phyloP scores from a whole-genome alignment of 768 basidiomycete genomes.

The Rhizopogon rudus region DNA sequence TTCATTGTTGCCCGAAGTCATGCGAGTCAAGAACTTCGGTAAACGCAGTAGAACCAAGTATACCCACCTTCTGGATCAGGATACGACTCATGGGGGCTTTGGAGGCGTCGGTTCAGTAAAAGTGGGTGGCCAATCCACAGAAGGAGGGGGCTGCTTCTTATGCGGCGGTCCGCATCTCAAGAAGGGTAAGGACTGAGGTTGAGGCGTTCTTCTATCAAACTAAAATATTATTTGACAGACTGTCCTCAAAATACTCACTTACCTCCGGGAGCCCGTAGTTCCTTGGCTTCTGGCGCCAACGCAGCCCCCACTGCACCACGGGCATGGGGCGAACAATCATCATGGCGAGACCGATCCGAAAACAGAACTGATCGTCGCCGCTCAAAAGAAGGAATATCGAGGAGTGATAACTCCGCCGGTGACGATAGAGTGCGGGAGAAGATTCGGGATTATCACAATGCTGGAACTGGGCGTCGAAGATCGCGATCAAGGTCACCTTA shows the following conservation, averaged over 20 bases:
- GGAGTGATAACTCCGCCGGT: conserved; percentile 18
- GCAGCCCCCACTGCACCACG: conserved; percentile 24
- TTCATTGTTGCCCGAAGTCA: conserved; percentile 84
- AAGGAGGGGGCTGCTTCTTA: conserved; percentile 77
- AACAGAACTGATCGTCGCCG: conserved; percentile 19
- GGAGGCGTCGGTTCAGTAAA: conserved; percentile 53
- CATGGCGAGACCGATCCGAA: conserved; percentile 33
- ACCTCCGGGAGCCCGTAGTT: conserved; percentile 23
- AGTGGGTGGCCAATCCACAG: conserved; percentile 48
- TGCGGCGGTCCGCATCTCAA: conserved; percentile 95
- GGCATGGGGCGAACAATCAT: conserved; percentile 27
- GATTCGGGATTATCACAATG: conserved; percentile 12
- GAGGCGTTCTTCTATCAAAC: conserved; percentile 1
- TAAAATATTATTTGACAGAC: conserved; percentile 25
- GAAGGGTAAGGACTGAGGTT: conserved; percentile 50
- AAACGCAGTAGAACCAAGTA: conserved; percentile 93
- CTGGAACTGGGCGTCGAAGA: conserved; percentile 15
- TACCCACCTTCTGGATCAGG: conserved; percentile 92
- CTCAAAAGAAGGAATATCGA: conserved; percentile 17
- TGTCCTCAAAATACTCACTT: conserved; percentile 45
- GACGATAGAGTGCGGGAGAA: conserved; percentile 14
- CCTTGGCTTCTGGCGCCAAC: conserved; percentile 29
- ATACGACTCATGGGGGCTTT: conserved; percentile 78
- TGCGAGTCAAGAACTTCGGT: conserved; percentile 96
- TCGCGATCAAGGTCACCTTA: conserved; percentile 28